phyloP scores from a whole-genome alignment of 176 grass and related monocot species.

The Neostapfia colusana region DNA sequence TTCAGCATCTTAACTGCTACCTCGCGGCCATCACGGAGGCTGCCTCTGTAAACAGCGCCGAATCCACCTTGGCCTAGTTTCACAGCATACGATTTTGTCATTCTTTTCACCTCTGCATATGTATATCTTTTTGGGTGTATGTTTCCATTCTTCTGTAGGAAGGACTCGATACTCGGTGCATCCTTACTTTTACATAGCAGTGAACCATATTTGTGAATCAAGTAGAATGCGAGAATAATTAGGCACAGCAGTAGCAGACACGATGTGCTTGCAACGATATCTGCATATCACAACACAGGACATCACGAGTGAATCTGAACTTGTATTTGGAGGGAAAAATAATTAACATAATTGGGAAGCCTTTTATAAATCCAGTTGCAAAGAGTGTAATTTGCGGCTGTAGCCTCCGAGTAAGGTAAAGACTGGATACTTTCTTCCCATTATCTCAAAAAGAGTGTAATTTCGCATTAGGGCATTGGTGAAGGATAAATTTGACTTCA shows the following conservation, averaged over 20 bases:
- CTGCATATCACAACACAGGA: background rate
- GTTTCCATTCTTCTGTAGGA: constrained; percentile 37
- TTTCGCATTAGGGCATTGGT: background rate
- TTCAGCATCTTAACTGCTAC: constrained; percentile 50
- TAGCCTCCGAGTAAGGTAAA: no score
- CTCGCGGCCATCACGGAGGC: background rate
- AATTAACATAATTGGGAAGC: background rate
- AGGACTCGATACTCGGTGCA: constrained; percentile 14
- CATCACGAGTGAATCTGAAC: background rate
- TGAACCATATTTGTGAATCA: background rate
- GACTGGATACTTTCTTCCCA: no score
- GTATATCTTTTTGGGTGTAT: constrained; percentile 33
- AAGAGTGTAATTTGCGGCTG: no score
- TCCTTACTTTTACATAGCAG: background rate
- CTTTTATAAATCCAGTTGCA: background rate
- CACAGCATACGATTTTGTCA: constrained; percentile 39
- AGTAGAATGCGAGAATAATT: background rate
- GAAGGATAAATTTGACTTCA: background rate
- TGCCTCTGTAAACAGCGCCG: constrained; percentile 44
- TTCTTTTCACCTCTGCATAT: constrained; percentile 52
- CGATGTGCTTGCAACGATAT: background rate
- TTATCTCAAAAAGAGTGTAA: background rate
- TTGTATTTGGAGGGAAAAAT: background rate
- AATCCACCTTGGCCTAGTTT: constrained; percentile 68
- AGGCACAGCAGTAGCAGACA: background rate